Conservation (phyloP, 805 yeast species). For the Saccharomycopsis fibuligera region DNA sequence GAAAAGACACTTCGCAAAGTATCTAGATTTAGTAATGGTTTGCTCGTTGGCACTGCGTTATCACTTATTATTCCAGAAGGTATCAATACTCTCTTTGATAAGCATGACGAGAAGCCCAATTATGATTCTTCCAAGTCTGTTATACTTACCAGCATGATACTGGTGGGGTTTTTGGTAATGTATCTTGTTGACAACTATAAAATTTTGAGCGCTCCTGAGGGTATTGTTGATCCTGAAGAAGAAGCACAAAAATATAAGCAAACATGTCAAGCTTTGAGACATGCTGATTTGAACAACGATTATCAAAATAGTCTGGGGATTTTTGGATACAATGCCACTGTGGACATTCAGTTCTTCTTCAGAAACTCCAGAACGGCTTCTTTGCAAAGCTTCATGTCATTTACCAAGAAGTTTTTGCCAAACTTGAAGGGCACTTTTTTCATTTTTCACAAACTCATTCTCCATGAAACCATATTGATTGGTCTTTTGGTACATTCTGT, state of each 20-base stretch:
- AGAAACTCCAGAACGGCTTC: neutral
- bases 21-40: constrained; percentile 52
- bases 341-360: neutral
- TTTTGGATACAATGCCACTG: too few relatives aligned
- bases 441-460: constrained; percentile 28
- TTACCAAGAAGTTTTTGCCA: neutral
- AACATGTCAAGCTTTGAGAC: too few relatives aligned
- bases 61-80: constrained; percentile 64
- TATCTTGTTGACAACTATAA: constrained; percentile 41
- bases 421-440: constrained; percentile 21
- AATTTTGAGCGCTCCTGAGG: constrained; percentile 14
- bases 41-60: constrained; percentile 54
- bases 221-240: neutral
- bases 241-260: neutral
- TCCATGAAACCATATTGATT: constrained; percentile 43
- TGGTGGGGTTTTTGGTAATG: constrained; percentile 51
- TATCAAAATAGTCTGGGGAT: too few relatives aligned
- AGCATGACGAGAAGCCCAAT: neutral
- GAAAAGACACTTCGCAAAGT: constrained; percentile 34
- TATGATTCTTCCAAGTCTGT: constrained; percentile 5
- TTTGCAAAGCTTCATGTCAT: neutral
- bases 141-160: constrained; percentile 41
- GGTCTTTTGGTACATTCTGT: constrained; percentile 62
- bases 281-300: neutral
- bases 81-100: constrained; percentile 35